Percentiles rank a stretch among this genome's conserved stretches.
Evolutionary conservation across 371 early-diverging fungal genomes (phyloP).

Genomic region (Mucor circinelloides): DNA sequence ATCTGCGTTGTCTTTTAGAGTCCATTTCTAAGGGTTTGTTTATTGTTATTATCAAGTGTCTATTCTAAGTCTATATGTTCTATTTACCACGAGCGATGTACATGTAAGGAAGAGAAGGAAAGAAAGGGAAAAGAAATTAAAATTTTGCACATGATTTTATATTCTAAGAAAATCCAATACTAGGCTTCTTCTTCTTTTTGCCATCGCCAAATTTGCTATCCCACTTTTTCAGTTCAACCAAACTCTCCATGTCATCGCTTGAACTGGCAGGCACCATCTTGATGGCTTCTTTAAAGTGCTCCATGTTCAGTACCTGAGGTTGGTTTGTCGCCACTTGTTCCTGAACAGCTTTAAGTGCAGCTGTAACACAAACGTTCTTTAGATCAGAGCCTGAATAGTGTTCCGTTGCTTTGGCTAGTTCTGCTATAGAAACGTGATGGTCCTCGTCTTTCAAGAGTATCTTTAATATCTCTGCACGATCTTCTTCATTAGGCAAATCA

Average conservation of each 20-base stretch:
- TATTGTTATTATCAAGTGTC: background rate
- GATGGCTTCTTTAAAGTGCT: slow-evolving; percentile 83
- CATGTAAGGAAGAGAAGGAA: background rate
- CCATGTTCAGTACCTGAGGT: slow-evolving; percentile 28
- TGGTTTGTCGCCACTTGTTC: slow-evolving; percentile 37
- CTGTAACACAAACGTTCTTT: slow-evolving; percentile 96
- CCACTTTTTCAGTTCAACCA: slow-evolving; percentile 89
- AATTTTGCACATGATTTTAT: slow-evolving; percentile 25
- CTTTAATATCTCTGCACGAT: slow-evolving; percentile 79
- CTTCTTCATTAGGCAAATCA: slow-evolving; percentile 87
- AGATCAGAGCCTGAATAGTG: slow-evolving; percentile 97
- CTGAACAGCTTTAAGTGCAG: slow-evolving; percentile 78
- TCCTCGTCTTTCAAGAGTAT: slow-evolving; percentile 81
- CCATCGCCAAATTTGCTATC: slow-evolving; percentile 86
- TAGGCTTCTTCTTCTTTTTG: slow-evolving; percentile 37
- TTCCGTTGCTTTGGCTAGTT: slow-evolving; percentile 71
- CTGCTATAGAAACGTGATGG: slow-evolving; percentile 57
- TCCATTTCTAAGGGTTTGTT: slow-evolving; percentile 1
- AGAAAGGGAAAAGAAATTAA: background rate
- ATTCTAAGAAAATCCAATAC: slow-evolving; percentile 37
- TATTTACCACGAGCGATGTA: background rate
- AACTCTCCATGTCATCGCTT: slow-evolving; percentile 84
- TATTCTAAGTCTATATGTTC: background rate
- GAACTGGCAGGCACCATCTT: slow-evolving; percentile 83
- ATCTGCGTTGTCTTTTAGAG: slow-evolving; percentile 11